Percentiles rank a stretch among this genome's conserved stretches.
These are phyloP conservation scores for Aspergillus felis DNA, from an alignment of 2,329 filamentous ascomycete genomes.

Conservation along the genomic window DNA sequence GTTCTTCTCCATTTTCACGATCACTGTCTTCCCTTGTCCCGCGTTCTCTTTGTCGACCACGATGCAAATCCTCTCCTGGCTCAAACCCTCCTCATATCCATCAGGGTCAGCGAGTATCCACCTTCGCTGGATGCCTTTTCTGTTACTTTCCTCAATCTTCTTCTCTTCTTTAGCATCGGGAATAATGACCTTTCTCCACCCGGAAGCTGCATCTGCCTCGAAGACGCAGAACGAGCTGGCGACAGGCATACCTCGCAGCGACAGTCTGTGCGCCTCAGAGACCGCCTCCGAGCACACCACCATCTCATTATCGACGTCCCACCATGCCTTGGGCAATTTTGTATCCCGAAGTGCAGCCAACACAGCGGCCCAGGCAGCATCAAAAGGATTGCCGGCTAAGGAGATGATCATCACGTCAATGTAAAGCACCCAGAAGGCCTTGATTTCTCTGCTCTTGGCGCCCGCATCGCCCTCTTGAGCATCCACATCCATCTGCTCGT, in stretches of 20 bases:
- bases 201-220: slow-evolving; percentile 49
- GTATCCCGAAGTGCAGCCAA: slow-evolving; percentile 77
- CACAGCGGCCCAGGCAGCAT: slow-evolving; percentile 82
- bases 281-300: slow-evolving; percentile 68
- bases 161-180: slow-evolving; percentile 29
- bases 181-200: slow-evolving; percentile 36
- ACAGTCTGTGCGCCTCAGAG: slow-evolving; percentile 53
- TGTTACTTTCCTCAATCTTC: slow-evolving; percentile 44
- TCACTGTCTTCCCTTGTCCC: slow-evolving; percentile 48
- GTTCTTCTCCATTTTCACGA: slow-evolving; percentile 75
- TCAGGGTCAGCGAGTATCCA: slow-evolving; percentile 90
- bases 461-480: slow-evolving; percentile 35
- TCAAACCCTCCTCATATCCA: slow-evolving; percentile 80
- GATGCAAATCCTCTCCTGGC: slow-evolving; percentile 76
- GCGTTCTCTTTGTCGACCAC: slow-evolving; percentile 60
- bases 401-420: slow-evolving; percentile 94
- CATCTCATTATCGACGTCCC: slow-evolving; percentile 75
- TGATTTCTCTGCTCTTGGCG: slow-evolving; percentile 50
- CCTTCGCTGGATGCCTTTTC: slow-evolving; percentile 30
- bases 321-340: slow-evolving; percentile 71
- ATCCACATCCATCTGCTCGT: slow-evolving; percentile 48
- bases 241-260: slow-evolving; percentile 65
- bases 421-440: slow-evolving; percentile 92
- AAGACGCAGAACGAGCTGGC: slow-evolving; percentile 78
- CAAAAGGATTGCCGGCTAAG: slow-evolving; percentile 86